phyloP scores from a whole-genome alignment of 1,284 basidiomycete genomes.

The Ganoderma resinaceum region DNA sequence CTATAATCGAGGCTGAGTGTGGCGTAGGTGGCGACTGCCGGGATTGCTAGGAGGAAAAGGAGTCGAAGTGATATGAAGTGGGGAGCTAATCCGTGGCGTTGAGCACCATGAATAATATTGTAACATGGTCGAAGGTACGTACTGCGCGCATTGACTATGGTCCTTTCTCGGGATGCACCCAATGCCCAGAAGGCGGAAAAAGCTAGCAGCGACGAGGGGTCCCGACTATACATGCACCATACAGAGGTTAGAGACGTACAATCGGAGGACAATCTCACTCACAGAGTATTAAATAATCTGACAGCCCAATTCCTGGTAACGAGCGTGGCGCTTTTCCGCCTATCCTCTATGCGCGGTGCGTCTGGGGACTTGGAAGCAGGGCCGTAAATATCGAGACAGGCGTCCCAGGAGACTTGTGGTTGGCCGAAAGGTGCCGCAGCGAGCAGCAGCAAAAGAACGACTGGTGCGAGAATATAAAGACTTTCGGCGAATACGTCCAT shows the following conservation, averaged over 20 bases:
- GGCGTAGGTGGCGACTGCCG: neutral
- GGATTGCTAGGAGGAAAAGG: neutral
- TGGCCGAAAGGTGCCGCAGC: neutral
- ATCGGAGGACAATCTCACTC: neutral
- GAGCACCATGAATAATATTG: neutral
- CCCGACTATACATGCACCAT: neutral
- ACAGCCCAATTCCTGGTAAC: neutral
- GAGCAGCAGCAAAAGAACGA: neutral
- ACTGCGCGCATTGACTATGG: neutral
- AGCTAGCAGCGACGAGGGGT: neutral
- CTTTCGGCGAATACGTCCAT: neutral
- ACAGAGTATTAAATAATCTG: neutral
- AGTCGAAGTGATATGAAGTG: neutral
- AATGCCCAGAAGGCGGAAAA: neutral
- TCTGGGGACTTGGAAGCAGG: neutral
- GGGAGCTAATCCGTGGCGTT: neutral
- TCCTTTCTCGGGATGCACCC: neutral
- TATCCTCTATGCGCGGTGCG: neutral
- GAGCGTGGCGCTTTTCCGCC: neutral
- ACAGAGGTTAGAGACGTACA: neutral
- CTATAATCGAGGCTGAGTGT: neutral
- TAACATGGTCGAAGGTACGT: neutral
- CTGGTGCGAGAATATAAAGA: neutral
- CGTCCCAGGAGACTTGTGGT: neutral
- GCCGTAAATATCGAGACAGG: neutral